These are phyloP conservation scores for Dioscorea zingiberensis DNA, from an alignment of 106 monocot genomes.

Conservation along the genomic window DNA sequence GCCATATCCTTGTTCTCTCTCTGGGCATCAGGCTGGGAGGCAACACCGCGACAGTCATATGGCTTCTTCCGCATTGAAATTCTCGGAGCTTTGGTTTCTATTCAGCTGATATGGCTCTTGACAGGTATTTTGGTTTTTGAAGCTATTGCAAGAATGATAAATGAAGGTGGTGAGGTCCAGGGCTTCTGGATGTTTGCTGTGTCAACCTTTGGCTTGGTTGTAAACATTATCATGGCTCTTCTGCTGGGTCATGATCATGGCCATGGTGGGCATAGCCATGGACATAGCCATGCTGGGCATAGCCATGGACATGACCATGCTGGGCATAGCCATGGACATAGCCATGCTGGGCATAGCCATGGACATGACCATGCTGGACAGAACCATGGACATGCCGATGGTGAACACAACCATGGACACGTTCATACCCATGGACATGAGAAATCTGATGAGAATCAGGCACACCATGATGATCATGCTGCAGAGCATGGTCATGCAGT, in stretches of 20 bases:
- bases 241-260: conserved; percentile 63
- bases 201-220: conserved; percentile 55
- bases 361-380: no score
- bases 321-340: not conserved
- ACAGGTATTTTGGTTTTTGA: conserved; percentile 61
- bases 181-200: conserved; percentile 66
- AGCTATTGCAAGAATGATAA: conserved; percentile 46
- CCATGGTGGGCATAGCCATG: conserved; percentile 27
- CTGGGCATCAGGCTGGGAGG: conserved; percentile 69
- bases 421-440: no score
- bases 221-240: conserved; percentile 57
- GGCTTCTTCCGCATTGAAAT: conserved; percentile 75
- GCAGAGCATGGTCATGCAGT: not conserved
- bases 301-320: conserved; percentile 16
- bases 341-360: no score
- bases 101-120: conserved; percentile 66
- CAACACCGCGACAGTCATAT: conserved; percentile 53
- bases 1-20: conserved; percentile 67
- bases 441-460: no score
- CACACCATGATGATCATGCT: no score
- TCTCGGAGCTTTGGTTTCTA: conserved; percentile 59
- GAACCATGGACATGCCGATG: no score
- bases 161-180: conserved; percentile 48
- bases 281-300: conserved; percentile 10
- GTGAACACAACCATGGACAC: no score